Percentiles rank a stretch among this genome's conserved stretches.
These are phyloP conservation scores for Anacardium occidentale DNA, from an alignment of 345 rosid genomes.

Conservation along the genomic window DNA sequence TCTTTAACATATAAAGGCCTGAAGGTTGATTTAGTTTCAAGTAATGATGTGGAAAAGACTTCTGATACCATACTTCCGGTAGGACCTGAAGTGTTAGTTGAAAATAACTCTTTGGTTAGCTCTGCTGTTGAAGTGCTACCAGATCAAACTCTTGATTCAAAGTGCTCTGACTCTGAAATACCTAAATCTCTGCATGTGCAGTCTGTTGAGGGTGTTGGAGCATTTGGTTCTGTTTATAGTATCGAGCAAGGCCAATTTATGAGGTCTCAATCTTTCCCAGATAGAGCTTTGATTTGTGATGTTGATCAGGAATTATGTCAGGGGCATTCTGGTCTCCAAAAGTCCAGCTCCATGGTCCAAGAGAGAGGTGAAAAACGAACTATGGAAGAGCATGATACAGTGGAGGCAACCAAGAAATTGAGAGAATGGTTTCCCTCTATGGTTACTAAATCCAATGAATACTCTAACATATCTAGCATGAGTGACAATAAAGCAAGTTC, in stretches of 20 bases:
- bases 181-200: slow-evolving; percentile 29
- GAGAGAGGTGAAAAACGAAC: slow-evolving; percentile 71
- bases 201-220: slow-evolving; percentile 34
- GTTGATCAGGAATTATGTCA: slow-evolving; percentile 40
- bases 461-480: slow-evolving; percentile 31
- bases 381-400: slow-evolving; percentile 46
- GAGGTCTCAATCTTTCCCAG: slow-evolving; percentile 68
- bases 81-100: slow-evolving; percentile 34
- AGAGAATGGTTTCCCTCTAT: slow-evolving; percentile 66
- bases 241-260: slow-evolving; percentile 43
- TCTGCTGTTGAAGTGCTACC: slow-evolving; percentile 30
- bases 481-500: slow-evolving; percentile 28
- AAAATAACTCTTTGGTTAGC: slow-evolving; percentile 34
- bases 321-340: slow-evolving; percentile 40
- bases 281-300: slow-evolving; percentile 38
- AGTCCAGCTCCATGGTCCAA: slow-evolving; percentile 50
- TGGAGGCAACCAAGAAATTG: slow-evolving; percentile 55
- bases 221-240: slow-evolving; percentile 33
- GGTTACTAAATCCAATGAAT: slow-evolving; percentile 33
- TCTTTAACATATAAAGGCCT: slow-evolving; percentile 47
- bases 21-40: slow-evolving; percentile 40
- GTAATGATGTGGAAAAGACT: slow-evolving; percentile 38
- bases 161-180: slow-evolving; percentile 34
- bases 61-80: slow-evolving; percentile 35
- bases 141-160: slow-evolving; percentile 30